Percentiles rank a stretch among this genome's conserved stretches.
Evolutionary conservation across 2,329 filamentous ascomycete genomes (phyloP).

Genomic region (Phaeosphaeria sp.): DNA sequence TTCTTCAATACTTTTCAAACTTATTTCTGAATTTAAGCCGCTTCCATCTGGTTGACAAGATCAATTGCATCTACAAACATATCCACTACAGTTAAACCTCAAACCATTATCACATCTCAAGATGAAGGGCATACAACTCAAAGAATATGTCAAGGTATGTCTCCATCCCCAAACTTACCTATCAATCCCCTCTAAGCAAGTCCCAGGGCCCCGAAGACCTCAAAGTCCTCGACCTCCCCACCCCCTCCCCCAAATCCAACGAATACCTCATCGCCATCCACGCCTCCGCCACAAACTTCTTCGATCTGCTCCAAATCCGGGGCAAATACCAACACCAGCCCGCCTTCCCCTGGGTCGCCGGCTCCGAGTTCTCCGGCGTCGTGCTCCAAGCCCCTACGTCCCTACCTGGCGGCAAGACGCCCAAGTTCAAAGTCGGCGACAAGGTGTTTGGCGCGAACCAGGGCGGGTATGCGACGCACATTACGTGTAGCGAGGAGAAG

Average conservation of each 20-base stretch:
- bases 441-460: slow-evolving; percentile 87
- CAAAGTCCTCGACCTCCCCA: slow-evolving; percentile 74
- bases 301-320: slow-evolving; percentile 92
- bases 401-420: slow-evolving; percentile 49
- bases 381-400: slow-evolving; percentile 71
- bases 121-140: slow-evolving; percentile 79
- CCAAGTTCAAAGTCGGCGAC: slow-evolving; percentile 77
- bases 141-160: slow-evolving; percentile 74
- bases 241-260: slow-evolving; percentile 72
- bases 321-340: slow-evolving; percentile 96
- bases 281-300: slow-evolving; percentile 92
- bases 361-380: slow-evolving; percentile 84
- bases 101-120: slow-evolving; percentile 2
- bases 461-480: slow-evolving; percentile 82
- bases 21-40: not conserved
- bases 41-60: not conserved
- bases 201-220: slow-evolving; percentile 78
- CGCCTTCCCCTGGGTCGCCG: slow-evolving; percentile 85
- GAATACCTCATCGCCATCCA: slow-evolving; percentile 89
- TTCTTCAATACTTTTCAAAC: not conserved
- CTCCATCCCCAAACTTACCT: slow-evolving; percentile 6
- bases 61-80: not conserved
- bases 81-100: not conserved
- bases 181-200: slow-evolving; percentile 6
- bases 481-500: slow-evolving; percentile 69